Evolutionary conservation across 257 asterid genomes (phyloP).

Genomic region (Linderniella brevidens): DNA sequence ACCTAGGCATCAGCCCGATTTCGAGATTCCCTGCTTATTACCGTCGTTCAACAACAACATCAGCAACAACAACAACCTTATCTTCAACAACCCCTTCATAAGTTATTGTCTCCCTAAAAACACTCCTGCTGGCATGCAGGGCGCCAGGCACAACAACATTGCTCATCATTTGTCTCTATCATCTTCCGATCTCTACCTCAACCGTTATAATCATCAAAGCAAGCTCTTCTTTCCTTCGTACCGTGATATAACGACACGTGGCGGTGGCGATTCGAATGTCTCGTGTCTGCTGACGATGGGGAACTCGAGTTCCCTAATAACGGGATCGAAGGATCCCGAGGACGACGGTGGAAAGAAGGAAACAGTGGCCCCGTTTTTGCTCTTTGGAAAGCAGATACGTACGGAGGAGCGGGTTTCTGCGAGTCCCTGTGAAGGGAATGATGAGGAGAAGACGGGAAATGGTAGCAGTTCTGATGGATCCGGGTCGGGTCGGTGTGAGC

Average conservation of each 20-base stretch:
- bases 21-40: conserved; percentile 20
- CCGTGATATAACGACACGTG: conserved; percentile 9
- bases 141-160: conserved; percentile 86
- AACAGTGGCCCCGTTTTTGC: conserved; percentile 39
- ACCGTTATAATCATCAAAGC: no score
- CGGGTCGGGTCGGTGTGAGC: conserved; percentile 27
- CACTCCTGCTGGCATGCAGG: conserved; percentile 97
- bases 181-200: no score
- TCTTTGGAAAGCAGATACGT: conserved; percentile 57
- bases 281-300: conserved; percentile 61
- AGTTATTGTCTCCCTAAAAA: conserved; percentile 22
- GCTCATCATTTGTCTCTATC: conserved; percentile 27
- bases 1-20: conserved; percentile 21
- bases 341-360: conserved; percentile 15
- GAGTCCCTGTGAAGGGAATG: conserved; percentile 26
- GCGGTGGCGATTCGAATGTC: conserved; percentile 19
- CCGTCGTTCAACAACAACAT: conserved; percentile 23
- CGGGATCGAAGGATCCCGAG: conserved; percentile 8
- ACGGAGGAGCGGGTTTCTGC: conserved; percentile 37
- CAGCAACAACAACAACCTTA: conserved; percentile 8
- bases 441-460: no score
- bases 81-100: conserved; percentile 38
- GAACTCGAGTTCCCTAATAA: conserved; percentile 20
- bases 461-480: conserved; percentile 41
- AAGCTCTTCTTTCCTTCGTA: conserved; percentile 18